A percentile compares a stretch with the other conserved stretches of the same genome.
Evolutionary conservation across 2,329 filamentous ascomycete species (phyloP).

Genomic region (Thelonectria rubi): DNA sequence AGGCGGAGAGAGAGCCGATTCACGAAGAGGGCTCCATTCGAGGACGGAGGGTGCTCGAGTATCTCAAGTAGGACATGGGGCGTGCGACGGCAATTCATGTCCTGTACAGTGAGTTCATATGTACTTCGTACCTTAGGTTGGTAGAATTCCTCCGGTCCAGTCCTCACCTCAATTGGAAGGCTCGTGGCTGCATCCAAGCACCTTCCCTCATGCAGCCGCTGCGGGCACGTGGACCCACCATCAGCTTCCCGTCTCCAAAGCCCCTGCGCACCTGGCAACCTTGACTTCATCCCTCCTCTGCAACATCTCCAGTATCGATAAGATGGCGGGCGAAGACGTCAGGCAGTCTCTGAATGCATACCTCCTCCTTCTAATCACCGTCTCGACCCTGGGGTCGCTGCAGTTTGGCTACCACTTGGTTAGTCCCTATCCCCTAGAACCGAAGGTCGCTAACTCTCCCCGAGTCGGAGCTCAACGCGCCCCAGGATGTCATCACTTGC

Average conservation of each 20-base stretch:
- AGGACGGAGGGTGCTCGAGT: constrained; percentile 44
- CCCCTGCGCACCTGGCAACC: too few relatives aligned
- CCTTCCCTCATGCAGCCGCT: constrained; percentile 20
- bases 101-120: too few relatives aligned
- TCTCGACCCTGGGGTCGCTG: constrained; percentile 85
- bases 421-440: constrained; percentile 41
- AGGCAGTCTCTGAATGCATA: constrained; percentile 61
- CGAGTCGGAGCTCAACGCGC: constrained; percentile 90
- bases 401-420: constrained; percentile 96
- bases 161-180: too few relatives aligned
- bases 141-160: too few relatives aligned
- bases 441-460: constrained; percentile 13
- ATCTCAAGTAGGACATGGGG: constrained; percentile 31
- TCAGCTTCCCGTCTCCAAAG: constrained; percentile 8
- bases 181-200: not conserved
- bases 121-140: too few relatives aligned
- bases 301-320: constrained; percentile 21
- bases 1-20: constrained; percentile 49
- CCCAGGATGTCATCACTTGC: constrained; percentile 93
- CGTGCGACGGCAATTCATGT: not conserved
- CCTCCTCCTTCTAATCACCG: constrained; percentile 77
- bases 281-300: not conserved
- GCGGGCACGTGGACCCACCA: constrained; percentile 26
- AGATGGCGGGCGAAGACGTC: constrained; percentile 45
- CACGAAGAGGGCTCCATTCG: constrained; percentile 50